Evolutionary conservation across 1,284 basidiomycete species (phyloP).

Genomic region (Mycena sp.): DNA sequence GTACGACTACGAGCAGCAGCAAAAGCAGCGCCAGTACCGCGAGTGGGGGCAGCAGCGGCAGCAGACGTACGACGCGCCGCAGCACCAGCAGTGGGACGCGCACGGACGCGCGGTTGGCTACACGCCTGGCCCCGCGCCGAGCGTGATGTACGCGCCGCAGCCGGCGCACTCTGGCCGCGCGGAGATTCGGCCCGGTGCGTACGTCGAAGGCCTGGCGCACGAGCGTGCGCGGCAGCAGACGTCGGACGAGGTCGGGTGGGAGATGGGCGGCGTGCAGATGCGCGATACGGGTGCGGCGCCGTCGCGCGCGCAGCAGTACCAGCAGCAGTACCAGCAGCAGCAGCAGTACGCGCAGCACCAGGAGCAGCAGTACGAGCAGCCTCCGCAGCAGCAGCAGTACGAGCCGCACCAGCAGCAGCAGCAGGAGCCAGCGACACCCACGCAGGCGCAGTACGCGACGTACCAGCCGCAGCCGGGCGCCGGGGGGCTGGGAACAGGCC

Average conservation of each 20-base stretch:
- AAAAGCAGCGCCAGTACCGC: conserved; percentile 21
- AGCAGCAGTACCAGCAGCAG: neutral
- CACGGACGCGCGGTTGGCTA: conserved; percentile 28
- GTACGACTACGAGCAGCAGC: conserved; percentile 29
- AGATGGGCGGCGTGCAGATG: conserved; percentile 12
- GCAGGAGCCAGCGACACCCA: conserved; percentile 3
- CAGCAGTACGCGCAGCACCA: neutral
- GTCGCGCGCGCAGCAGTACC: neutral
- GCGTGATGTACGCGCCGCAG: conserved; percentile 28
- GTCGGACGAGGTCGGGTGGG: conserved; percentile 24
- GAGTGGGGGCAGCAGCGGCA: conserved; percentile 25
- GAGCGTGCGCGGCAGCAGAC: conserved; percentile 10
- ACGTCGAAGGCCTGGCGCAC: conserved; percentile 15
- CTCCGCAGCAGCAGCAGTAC: neutral
- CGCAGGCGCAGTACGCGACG: conserved; percentile 28
- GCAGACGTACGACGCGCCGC: conserved; percentile 1
- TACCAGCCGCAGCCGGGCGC: neutral
- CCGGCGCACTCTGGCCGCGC: conserved; percentile 11
- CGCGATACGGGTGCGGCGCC: conserved; percentile 3
- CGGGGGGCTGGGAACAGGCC: neutral
- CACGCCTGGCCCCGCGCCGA: conserved; percentile 22
- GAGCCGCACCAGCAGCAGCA: neutral
- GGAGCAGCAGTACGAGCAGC: neutral
- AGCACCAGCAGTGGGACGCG: conserved; percentile 29
- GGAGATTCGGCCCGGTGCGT: conserved; percentile 13